These are phyloP conservation scores for Castanopsis chinensis DNA, from an alignment of 306 rosid species.

Conservation along the genomic window DNA sequence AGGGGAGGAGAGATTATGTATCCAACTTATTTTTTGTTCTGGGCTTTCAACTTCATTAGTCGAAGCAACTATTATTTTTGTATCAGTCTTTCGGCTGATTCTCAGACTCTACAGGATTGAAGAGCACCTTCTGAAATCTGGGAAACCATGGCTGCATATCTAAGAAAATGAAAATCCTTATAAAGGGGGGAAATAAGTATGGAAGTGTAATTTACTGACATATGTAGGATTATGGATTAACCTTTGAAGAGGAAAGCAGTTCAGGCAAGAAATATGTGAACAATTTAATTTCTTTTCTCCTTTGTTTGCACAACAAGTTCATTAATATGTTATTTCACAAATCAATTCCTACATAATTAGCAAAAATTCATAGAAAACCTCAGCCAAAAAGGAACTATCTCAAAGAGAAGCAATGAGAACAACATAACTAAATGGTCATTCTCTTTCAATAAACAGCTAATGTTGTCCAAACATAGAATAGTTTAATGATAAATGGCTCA, in stretches of 20 bases:
- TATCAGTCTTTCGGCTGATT: conserved; percentile 13
- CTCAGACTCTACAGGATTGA: conserved; percentile 16
- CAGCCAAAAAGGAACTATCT: background rate
- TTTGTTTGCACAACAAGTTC: conserved; percentile 68
- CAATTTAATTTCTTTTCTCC: conserved; percentile 49
- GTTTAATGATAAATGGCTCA: background rate
- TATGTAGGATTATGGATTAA: conserved; percentile 17
- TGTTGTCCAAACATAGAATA: background rate
- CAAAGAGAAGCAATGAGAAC: background rate
- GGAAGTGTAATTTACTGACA: background rate
- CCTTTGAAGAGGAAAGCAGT: conserved; percentile 65
- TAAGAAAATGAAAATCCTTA: conserved; percentile 8
- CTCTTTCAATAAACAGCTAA: background rate
- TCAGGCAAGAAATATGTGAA: conserved; percentile 57
- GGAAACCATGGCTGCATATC: conserved; percentile 76
- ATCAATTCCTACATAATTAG: conserved; percentile 8
- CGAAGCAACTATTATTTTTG: conserved; percentile 13
- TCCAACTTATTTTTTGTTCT: conserved; percentile 22
- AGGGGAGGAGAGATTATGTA: conserved; percentile 74
- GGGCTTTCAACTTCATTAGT: conserved; percentile 40
- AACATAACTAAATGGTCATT: background rate
- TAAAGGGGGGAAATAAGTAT: background rate
- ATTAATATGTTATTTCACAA: conserved; percentile 57
- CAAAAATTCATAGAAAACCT: background rate
- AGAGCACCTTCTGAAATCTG: conserved; percentile 51